A percentile compares a stretch with the other conserved stretches of the same genome.
phyloP scores from a whole-genome alignment of 305 asterid genomes.

The Solanum chacoense region DNA sequence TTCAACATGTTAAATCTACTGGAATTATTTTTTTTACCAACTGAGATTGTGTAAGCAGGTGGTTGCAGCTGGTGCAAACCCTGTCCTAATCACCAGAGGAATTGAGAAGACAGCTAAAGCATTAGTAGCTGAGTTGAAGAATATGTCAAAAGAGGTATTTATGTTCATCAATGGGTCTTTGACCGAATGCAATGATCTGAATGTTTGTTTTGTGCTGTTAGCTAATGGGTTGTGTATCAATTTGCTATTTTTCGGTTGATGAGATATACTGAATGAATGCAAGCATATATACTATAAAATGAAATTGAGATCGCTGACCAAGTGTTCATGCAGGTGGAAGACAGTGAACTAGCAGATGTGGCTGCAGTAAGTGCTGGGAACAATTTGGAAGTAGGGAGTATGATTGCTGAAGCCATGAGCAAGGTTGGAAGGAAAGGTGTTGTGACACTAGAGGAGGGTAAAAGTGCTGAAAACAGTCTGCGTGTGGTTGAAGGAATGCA shows the following conservation, averaged over 20 bases:
- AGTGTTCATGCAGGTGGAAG: conserved; percentile 53
- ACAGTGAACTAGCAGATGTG: conserved; percentile 83
- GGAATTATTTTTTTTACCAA: neutral
- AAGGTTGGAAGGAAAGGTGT: conserved; percentile 50
- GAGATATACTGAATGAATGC: neutral
- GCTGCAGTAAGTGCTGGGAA: conserved; percentile 85
- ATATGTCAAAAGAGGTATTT: conserved; percentile 78
- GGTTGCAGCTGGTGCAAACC: conserved; percentile 97
- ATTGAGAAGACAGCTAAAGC: conserved; percentile 91
- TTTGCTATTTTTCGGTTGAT: neutral
- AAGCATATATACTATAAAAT: neutral
- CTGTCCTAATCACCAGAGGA: conserved; percentile 89
- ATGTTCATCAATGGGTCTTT: neutral
- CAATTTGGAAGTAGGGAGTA: conserved; percentile 23
- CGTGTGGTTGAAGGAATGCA: conserved; percentile 48
- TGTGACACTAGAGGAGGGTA: conserved; percentile 36
- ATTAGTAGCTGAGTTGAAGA: conserved; percentile 69
- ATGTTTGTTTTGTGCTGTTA: neutral
- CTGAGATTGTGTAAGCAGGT: conserved; percentile 34
- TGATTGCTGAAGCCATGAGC: conserved; percentile 48
- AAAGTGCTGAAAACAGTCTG: conserved; percentile 36
- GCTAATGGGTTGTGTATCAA: neutral
- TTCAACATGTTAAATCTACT: neutral
- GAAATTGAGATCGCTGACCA: neutral
- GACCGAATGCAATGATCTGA: neutral